A percentile compares a stretch with the other conserved stretches of the same genome.
These are phyloP conservation scores for Penicillium turbatum DNA, from an alignment of 495 filamentous ascomycete genomes.

Conservation along the genomic window DNA sequence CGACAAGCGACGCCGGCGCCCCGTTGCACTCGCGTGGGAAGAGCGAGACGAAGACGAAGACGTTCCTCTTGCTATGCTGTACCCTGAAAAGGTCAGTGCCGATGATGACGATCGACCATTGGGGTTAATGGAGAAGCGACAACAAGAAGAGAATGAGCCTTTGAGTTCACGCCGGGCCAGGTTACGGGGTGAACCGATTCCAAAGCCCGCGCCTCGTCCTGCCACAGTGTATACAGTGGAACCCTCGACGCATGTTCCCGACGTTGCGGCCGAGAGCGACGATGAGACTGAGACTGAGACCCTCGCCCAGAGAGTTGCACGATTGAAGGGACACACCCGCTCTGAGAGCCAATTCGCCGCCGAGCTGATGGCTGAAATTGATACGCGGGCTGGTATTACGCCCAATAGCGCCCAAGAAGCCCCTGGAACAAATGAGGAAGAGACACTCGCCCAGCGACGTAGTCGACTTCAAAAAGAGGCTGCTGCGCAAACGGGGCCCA, in stretches of 20 bases:
- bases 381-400: slow-evolving; percentile 40
- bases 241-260: slow-evolving; percentile 8
- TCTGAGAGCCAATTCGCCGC: slow-evolving; percentile 73
- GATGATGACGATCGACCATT: slow-evolving; percentile 63
- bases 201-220: slow-evolving; percentile 31
- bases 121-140: slow-evolving; percentile 77
- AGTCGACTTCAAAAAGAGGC: slow-evolving; percentile 71
- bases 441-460: slow-evolving; percentile 85
- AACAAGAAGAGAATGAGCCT: slow-evolving; percentile 89
- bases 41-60: slow-evolving; percentile 67
- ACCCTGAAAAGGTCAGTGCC: slow-evolving; percentile 54
- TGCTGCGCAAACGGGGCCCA: slow-evolving; percentile 31
- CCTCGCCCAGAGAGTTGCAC: slow-evolving; percentile 65
- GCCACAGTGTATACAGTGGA: slow-evolving; percentile 35
- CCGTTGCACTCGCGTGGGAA: slow-evolving; percentile 88
- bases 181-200: slow-evolving; percentile 55
- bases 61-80: slow-evolving; percentile 81
- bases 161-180: slow-evolving; percentile 74
- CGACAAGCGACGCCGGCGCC: slow-evolving; percentile 65
- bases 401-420: slow-evolving; percentile 10
- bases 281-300: slow-evolving; percentile 79
- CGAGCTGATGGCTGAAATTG: slow-evolving; percentile 71
- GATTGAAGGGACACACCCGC: slow-evolving; percentile 57
- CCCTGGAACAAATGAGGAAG: slow-evolving; percentile 50
- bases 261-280: slow-evolving; percentile 40